phyloP scores from a whole-genome alignment of 2,329 filamentous ascomycete species.

The Fusarium piperis region DNA sequence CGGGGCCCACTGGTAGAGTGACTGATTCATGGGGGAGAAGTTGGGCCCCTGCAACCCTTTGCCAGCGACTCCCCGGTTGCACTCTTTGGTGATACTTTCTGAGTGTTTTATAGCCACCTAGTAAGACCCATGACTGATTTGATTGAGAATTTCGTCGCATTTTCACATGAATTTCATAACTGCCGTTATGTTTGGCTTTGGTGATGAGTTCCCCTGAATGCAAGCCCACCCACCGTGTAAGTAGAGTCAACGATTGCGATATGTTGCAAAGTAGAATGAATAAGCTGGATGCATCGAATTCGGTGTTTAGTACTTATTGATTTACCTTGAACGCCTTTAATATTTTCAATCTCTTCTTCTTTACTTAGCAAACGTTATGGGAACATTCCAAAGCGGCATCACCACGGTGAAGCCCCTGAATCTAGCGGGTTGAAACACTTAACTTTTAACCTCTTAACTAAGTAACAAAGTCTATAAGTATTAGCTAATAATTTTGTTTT shows the following conservation, averaged over 20 bases:
- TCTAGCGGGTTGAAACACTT: not conserved
- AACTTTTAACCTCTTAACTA: not conserved
- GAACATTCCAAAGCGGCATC: too few relatives aligned
- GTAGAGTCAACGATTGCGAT: not conserved
- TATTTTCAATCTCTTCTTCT: not conserved
- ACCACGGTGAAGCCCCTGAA: not conserved
- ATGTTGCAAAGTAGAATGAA: not conserved
- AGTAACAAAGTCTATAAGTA: not conserved
- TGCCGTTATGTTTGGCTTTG: not conserved
- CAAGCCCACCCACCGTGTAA: not conserved
- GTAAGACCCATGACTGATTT: not conserved
- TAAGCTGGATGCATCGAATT: not conserved
- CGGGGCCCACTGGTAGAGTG: constrained; percentile 3
- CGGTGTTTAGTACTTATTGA: not conserved
- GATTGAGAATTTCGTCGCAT: not conserved
- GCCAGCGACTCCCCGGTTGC: not conserved
- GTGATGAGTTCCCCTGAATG: not conserved
- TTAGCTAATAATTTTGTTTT: not conserved
- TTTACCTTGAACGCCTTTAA: not conserved
- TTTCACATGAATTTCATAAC: not conserved
- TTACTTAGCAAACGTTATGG: too few relatives aligned
- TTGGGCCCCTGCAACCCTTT: not conserved
- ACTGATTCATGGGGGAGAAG: not conserved
- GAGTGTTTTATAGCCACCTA: not conserved
- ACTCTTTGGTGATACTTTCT: not conserved